Conservation (phyloP, 495 filamentous ascomycete species). For the Trichoderma orchidacearum region DNA sequence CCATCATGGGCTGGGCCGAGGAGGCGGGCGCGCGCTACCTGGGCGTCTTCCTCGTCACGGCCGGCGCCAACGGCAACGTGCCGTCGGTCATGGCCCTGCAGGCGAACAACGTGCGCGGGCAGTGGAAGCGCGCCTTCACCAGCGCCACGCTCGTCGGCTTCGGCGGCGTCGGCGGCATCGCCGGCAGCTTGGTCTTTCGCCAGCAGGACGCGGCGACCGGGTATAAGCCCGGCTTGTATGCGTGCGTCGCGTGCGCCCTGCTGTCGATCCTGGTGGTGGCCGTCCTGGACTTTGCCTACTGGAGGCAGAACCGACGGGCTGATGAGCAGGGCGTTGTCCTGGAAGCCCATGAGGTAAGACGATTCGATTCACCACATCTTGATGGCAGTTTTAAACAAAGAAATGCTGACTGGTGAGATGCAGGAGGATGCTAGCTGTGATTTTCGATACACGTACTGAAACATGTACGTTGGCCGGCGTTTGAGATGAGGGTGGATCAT, state of each 20-base stretch:
- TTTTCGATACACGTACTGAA: slow-evolving; percentile 37
- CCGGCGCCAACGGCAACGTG: slow-evolving; percentile 47
- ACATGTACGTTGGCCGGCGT: too few species aligned
- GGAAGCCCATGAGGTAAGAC: slow-evolving; percentile 25
- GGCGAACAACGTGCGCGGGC: slow-evolving; percentile 55
- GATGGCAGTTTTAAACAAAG: too few species aligned
- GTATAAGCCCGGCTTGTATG: slow-evolving; percentile 30
- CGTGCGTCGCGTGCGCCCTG: slow-evolving; percentile 25
- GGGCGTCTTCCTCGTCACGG: slow-evolving; percentile 49
- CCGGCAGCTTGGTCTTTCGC: slow-evolving; percentile 43
- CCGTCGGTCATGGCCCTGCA: slow-evolving; percentile 47
- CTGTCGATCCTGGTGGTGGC: slow-evolving; percentile 21
- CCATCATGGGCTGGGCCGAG: slow-evolving; percentile 37
- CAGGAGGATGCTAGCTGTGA: slow-evolving; percentile 26
- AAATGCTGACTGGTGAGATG: background rate
- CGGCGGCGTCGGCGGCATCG: slow-evolving; percentile 50
- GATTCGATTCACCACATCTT: too few species aligned
- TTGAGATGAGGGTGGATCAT: too few species aligned
- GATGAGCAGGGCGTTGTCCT: slow-evolving; percentile 30
- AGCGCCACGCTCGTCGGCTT: slow-evolving; percentile 44
- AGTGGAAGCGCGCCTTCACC: slow-evolving; percentile 52
- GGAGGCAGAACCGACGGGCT: slow-evolving; percentile 23
- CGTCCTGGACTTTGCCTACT: slow-evolving; percentile 15
- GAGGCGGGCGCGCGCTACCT: slow-evolving; percentile 42
- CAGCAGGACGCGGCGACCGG: slow-evolving; percentile 16